Evolutionary conservation across 306 rosid species (phyloP).

Genomic region (Quercus gilva): DNA sequence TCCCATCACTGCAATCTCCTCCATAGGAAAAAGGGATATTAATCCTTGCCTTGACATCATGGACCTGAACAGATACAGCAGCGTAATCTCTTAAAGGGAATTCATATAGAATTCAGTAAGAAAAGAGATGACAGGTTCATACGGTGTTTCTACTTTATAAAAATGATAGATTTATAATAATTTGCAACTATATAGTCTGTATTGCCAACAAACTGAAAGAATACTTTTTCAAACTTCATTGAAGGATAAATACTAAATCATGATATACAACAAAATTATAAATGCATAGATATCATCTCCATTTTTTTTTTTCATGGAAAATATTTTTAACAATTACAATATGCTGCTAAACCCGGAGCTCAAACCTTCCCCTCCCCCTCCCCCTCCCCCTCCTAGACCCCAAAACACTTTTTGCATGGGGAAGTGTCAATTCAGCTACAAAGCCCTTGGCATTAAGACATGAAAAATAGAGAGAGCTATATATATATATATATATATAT

Average conservation of each 20-base stretch:
- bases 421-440: too few relatives aligned
- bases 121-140: not conserved
- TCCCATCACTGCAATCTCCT: constrained; percentile 91
- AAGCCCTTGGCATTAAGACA: not conserved
- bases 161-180: not conserved
- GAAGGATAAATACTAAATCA: not conserved
- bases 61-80: constrained; percentile 45
- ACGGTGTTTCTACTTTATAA: not conserved
- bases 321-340: not conserved
- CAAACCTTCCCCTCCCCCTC: too few relatives aligned
- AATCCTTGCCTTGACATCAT: constrained; percentile 75
- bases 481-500: too few relatives aligned
- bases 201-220: not conserved
- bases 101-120: not conserved
- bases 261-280: not conserved
- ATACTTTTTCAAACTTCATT: not conserved
- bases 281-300: not conserved
- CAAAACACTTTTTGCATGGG: too few relatives aligned
- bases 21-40: constrained; percentile 67
- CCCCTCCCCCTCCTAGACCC: too few relatives aligned
- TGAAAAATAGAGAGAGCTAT: not conserved
- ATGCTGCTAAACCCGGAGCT: too few relatives aligned
- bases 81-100: not conserved
- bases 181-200: not conserved
- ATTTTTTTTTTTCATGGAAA: not conserved